Evolutionary conservation across 2,329 filamentous ascomycete genomes (phyloP), one percentile per base, ranked within the genome.

Genomic region (Didymellaceae sp.): DNA sequence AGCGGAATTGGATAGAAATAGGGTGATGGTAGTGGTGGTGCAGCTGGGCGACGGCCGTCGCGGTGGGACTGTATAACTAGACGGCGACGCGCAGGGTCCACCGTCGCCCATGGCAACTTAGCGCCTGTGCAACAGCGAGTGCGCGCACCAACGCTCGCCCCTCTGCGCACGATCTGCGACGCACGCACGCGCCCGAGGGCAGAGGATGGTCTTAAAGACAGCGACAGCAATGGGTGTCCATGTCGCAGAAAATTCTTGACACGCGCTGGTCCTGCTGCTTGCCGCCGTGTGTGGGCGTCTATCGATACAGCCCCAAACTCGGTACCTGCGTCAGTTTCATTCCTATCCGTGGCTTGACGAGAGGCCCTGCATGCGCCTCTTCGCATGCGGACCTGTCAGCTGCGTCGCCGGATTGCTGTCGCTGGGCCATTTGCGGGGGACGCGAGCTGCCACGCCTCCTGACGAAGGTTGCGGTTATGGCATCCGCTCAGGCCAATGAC

Each of bases 1-100:
- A 56, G 45, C 34, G 41, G 18, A 45, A 52, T 45, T 37, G 25
- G 57, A 55, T 68, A 71, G 67, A 35, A 71, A 71, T 72, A 66
- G 54, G 57, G 47, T 50, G 41, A 54, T 54, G 45, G 46, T 33
- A 40, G 50, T 58, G 49, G 45, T 59, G 49, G 45, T 43, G 56
- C 46, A 51, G 40, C 24, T 35, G 33, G 17, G 39, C 20, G 34
- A 37, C 37, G n/a, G 45, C 37, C 38, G 45, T 26, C 16, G 30
- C 32, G 24, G 45, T 28, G 26, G 24, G 18, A 34, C 37, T 22
- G 16, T 40, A 48, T 40, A 26, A 40, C 28, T 31, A 13, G 31
- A 41, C 22, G 33, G 45, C 45, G 38, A 22, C 46, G 35, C 35
- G 57, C 52, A 59, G 54, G 57, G 52, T 53, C 53, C 55, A 32